A percentile compares a stretch with the other conserved stretches of the same genome.
phyloP scores from a whole-genome alignment of 306 rosid species.

The Hylodesmum podocarpum region DNA sequence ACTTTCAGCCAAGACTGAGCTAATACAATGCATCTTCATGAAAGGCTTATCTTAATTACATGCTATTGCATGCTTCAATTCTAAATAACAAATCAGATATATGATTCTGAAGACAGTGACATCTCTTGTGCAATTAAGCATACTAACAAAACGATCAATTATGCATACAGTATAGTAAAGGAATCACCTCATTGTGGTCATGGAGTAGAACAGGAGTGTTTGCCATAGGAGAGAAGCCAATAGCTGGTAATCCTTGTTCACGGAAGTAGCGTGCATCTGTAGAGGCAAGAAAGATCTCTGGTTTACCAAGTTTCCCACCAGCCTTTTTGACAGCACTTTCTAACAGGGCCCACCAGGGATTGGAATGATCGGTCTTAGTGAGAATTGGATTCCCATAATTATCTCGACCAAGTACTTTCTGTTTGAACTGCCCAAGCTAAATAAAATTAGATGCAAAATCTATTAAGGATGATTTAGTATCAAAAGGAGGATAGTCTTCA shows the following conservation, averaged over 20 bases:
- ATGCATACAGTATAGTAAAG: not conserved
- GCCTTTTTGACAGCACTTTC: conserved; percentile 73
- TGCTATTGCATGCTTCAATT: not conserved
- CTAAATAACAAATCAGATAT: not conserved
- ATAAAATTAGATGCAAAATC: conserved; percentile 29
- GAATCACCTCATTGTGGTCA: conserved; percentile 92
- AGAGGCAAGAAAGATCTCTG: conserved; percentile 82
- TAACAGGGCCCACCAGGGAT: conserved; percentile 88
- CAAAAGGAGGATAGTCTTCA: not conserved
- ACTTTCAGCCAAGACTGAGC: not conserved
- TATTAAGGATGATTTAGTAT: not conserved
- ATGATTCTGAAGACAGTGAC: not conserved
- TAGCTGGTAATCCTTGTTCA: conserved; percentile 71
- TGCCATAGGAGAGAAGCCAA: conserved; percentile 95
- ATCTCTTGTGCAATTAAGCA: not conserved
- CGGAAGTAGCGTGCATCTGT: conserved; percentile 92
- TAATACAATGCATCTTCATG: not conserved
- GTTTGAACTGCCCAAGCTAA: conserved; percentile 72
- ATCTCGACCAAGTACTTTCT: conserved; percentile 48
- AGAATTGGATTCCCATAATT: conserved; percentile 59
- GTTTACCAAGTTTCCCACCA: conserved; percentile 82
- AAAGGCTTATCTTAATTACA: not conserved
- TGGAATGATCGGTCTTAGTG: conserved; percentile 71
- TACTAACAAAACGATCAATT: not conserved
- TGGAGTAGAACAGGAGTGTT: conserved; percentile 91